A percentile compares a stretch with the other conserved stretches of the same genome.
phyloP scores from a whole-genome alignment of 169 alveolate species.

The Plasmodium vinckei region DNA sequence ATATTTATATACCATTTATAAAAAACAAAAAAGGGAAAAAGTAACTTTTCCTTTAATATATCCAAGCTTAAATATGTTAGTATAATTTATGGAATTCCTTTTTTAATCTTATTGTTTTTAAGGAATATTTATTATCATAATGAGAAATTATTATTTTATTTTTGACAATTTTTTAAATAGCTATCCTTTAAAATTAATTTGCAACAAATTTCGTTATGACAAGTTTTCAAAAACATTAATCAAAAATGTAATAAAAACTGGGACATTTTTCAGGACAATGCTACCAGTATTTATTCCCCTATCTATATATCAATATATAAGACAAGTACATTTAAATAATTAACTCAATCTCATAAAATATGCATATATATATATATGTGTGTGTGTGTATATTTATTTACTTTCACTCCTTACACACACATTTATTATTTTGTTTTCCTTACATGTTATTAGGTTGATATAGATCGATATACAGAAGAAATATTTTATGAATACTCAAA shows the following conservation, averaged over 20 bases:
- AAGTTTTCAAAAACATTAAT: slow-evolving; percentile 63
- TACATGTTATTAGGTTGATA: slow-evolving; percentile 74
- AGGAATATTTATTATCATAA: too few relatives aligned
- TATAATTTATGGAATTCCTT: too few relatives aligned
- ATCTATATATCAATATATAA: slow-evolving; percentile 86
- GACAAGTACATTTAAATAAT: slow-evolving; percentile 82
- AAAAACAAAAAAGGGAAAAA: too few relatives aligned
- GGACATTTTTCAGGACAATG: slow-evolving; percentile 82
- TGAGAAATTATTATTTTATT: too few relatives aligned
- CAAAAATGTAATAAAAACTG: slow-evolving; percentile 77
- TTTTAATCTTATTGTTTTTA: too few relatives aligned
- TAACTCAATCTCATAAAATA: too few relatives aligned
- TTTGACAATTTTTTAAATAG: too few relatives aligned
- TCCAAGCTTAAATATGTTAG: too few relatives aligned
- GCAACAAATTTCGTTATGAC: slow-evolving; percentile 45
- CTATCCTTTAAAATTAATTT: not conserved
- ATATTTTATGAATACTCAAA: slow-evolving; percentile 78
- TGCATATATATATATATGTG: too few relatives aligned
- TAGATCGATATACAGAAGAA: slow-evolving; percentile 83
- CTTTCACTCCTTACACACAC: slow-evolving; percentile 4
- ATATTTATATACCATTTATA: too few relatives aligned
- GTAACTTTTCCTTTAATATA: too few relatives aligned
- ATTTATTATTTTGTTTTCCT: not conserved
- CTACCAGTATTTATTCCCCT: slow-evolving; percentile 86
- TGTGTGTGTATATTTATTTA: not conserved